A percentile compares a stretch with the other conserved stretches of the same genome.
These are phyloP conservation scores for Cryptosporidium sp. DNA, from an alignment of 169 alveolate species.

Conservation along the genomic window DNA sequence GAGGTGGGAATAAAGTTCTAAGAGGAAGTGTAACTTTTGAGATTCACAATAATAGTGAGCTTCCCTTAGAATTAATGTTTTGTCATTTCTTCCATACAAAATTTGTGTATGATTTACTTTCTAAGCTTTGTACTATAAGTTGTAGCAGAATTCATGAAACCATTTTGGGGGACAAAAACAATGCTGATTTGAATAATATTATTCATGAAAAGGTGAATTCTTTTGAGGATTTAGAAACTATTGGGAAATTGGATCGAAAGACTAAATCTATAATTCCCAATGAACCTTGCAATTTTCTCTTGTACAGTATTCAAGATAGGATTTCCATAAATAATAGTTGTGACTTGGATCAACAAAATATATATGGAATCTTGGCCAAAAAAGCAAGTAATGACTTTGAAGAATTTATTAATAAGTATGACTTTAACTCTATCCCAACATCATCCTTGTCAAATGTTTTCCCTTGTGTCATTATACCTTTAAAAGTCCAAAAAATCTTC, in stretches of 20 bases:
- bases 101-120: constrained; percentile 51
- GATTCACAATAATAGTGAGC: background rate
- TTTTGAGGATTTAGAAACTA: background rate
- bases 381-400: constrained; percentile 43
- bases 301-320: constrained; percentile 31
- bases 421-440: constrained; percentile 48
- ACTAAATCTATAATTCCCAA: constrained; percentile 33
- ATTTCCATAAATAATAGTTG: background rate
- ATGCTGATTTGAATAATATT: background rate
- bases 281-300: constrained; percentile 19
- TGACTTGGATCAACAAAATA: constrained; percentile 19
- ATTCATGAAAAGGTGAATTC: constrained; percentile 10
- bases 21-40: constrained; percentile 73
- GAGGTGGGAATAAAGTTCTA: constrained; percentile 71
- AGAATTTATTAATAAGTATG: constrained; percentile 47
- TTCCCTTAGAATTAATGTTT: constrained; percentile 49
- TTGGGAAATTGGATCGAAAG: background rate
- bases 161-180: background rate
- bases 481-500: constrained; percentile 10
- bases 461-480: constrained; percentile 50
- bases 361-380: constrained; percentile 17
- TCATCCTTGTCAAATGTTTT: constrained; percentile 43
- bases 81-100: constrained; percentile 70
- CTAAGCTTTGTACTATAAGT: constrained; percentile 46
- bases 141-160: constrained; percentile 46